These are phyloP conservation scores for Cercospora sp. DNA, from an alignment of 2,329 filamentous ascomycete genomes.

Conservation along the genomic window DNA sequence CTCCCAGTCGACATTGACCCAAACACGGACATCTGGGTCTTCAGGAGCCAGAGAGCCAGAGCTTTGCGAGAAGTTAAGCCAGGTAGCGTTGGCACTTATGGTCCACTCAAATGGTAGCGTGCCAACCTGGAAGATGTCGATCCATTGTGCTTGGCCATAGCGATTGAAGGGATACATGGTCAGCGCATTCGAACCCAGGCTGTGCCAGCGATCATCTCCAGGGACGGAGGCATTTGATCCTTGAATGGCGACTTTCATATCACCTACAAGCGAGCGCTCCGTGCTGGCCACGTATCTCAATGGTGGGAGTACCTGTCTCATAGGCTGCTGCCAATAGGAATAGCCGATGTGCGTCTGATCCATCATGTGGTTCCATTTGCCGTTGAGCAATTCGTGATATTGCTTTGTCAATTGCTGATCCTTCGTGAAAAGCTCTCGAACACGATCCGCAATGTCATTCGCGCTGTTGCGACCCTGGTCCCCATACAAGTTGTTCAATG, in stretches of 20 bases:
- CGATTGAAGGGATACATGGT: constrained; percentile 59
- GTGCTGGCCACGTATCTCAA: background rate
- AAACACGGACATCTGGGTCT: background rate
- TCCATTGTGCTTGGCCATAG: constrained; percentile 60
- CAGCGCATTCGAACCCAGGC: constrained; percentile 54
- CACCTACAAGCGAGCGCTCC: constrained; percentile 63
- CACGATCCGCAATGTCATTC: constrained; percentile 56
- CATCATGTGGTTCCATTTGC: constrained; percentile 36
- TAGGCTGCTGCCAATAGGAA: constrained; percentile 64
- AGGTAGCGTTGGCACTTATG: constrained; percentile 50
- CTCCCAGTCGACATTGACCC: constrained; percentile 2
- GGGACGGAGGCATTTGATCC: constrained; percentile 63
- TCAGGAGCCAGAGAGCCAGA: constrained; percentile 46
- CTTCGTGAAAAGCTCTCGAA: constrained; percentile 57
- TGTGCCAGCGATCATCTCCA: constrained; percentile 63
- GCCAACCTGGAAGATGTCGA: constrained; percentile 65
- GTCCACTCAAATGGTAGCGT: constrained; percentile 56
- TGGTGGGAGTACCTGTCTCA: background rate
- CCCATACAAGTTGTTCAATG: constrained; percentile 58
- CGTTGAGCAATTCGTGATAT: constrained; percentile 60
- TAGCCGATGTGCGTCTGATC: constrained; percentile 49
- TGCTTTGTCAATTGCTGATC: constrained; percentile 58
- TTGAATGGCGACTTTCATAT: constrained; percentile 65
- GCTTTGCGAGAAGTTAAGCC: constrained; percentile 44
- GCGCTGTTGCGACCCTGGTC: constrained; percentile 59